Conservation (phyloP, 495 filamentous ascomycete species). For the Neurospora sp. region DNA sequence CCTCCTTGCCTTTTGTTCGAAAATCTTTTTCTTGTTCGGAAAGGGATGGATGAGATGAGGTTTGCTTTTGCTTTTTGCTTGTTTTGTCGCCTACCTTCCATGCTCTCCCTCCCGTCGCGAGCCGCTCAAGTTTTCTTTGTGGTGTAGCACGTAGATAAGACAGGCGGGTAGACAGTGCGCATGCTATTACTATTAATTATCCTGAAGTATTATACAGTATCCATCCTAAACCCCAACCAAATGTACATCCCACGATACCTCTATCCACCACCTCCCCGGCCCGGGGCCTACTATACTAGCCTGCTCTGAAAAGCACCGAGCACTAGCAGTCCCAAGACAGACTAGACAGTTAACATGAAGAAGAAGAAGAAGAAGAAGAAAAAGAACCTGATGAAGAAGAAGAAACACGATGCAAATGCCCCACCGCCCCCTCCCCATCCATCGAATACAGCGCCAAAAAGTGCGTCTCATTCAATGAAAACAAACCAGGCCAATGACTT, state of each 20-base stretch:
- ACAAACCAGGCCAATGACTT: conserved; percentile 35
- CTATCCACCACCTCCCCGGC: neutral
- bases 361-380: too few species aligned
- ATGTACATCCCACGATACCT: neutral
- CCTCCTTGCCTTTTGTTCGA: too few species aligned
- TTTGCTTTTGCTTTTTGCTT: too few species aligned
- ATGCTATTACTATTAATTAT: neutral
- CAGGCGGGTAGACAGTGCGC: too few species aligned
- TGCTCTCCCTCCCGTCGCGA: too few species aligned
- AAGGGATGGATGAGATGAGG: too few species aligned
- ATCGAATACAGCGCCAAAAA: conserved; percentile 31
- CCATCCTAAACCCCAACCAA: neutral
- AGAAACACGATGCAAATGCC: neutral
- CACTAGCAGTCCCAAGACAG: neutral
- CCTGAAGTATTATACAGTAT: neutral
- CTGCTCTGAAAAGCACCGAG: neutral
- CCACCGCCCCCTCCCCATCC: conserved; percentile 22
- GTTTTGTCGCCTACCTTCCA: too few species aligned
- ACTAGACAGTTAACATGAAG: neutral
- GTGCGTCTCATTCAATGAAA: conserved; percentile 22
- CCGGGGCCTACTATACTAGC: neutral
- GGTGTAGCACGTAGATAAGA: too few species aligned
- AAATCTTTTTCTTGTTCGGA: too few species aligned
- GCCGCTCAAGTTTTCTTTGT: too few species aligned
- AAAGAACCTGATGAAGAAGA: too few species aligned